These are phyloP conservation scores for Stylosanthes scabra DNA, from an alignment of 331 rosid genomes.

Conservation along the genomic window DNA sequence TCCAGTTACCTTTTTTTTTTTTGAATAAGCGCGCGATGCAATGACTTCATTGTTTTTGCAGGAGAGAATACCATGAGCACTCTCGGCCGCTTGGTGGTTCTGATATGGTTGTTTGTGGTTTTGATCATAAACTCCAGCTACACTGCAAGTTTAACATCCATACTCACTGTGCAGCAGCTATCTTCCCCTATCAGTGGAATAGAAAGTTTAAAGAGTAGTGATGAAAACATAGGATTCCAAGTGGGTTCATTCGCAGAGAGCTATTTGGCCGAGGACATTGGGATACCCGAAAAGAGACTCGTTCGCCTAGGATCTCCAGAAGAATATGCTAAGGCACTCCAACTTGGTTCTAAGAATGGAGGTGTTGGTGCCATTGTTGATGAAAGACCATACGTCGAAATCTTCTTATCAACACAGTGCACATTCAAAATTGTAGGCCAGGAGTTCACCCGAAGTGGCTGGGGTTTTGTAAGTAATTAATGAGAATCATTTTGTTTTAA, in stretches of 20 bases:
- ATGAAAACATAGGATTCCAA: slow-evolving; percentile 85
- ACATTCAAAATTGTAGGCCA: slow-evolving; percentile 83
- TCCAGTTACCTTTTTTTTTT: slow-evolving; percentile 31
- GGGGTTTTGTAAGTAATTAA: slow-evolving; percentile 91
- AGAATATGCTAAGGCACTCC: slow-evolving; percentile 77
- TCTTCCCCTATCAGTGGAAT: slow-evolving; percentile 81
- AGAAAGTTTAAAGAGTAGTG: slow-evolving; percentile 64
- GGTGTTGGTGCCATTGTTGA: slow-evolving; percentile 97
- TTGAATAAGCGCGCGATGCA: slow-evolving; percentile 32
- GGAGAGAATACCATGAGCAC: slow-evolving; percentile 94
- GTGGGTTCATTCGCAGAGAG: slow-evolving; percentile 87
- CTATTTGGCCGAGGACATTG: slow-evolving; percentile 75
- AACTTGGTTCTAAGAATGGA: slow-evolving; percentile 77
- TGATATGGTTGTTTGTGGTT: slow-evolving; percentile 96
- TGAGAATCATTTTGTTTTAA: slow-evolving; percentile 7
- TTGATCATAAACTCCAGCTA: slow-evolving; percentile 95
- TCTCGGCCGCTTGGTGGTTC: slow-evolving; percentile 84
- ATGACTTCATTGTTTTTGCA: slow-evolving; percentile 45
- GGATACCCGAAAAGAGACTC: slow-evolving; percentile 80
- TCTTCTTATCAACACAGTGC: slow-evolving; percentile 85
- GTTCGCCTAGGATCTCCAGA: slow-evolving; percentile 82
- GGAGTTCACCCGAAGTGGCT: slow-evolving; percentile 96
- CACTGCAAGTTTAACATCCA: slow-evolving; percentile 97
- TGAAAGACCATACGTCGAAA: slow-evolving; percentile 76
- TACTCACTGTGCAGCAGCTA: slow-evolving; percentile 92